Conservation (phyloP, 2,329 filamentous ascomycete species). For the Sarocladium kiliense region DNA sequence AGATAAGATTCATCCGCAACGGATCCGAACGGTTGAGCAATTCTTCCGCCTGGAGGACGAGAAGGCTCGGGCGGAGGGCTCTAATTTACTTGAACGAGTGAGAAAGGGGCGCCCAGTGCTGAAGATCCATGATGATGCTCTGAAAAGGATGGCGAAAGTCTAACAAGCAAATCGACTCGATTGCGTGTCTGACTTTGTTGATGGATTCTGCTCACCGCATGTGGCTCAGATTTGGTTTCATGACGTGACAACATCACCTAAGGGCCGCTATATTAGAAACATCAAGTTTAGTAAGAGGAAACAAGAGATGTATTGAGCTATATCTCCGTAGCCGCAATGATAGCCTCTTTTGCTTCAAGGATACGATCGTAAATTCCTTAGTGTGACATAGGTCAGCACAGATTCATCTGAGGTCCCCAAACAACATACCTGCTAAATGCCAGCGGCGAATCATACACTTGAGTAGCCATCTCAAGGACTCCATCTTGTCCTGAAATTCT, state of each 20-base stretch:
- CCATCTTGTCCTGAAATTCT: slow-evolving; percentile 4
- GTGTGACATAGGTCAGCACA: background rate
- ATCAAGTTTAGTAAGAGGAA: no score
- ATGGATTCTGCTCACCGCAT: no score
- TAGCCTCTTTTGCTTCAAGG: background rate
- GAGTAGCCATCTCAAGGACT: background rate
- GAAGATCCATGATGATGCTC: background rate
- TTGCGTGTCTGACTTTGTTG: background rate
- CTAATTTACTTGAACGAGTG: background rate
- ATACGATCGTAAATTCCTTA: background rate
- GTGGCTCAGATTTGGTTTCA: no score
- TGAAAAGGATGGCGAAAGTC: background rate
- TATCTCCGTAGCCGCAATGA: background rate
- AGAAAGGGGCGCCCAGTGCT: background rate
- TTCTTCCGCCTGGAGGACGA: slow-evolving; percentile 39
- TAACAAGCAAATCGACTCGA: no score
- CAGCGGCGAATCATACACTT: slow-evolving; percentile 12
- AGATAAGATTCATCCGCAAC: slow-evolving; percentile 44
- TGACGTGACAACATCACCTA: no score
- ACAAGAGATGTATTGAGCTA: no score
- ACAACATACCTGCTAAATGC: slow-evolving; percentile 1
- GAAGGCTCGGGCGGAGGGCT: slow-evolving; percentile 13
- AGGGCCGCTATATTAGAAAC: no score
- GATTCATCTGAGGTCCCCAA: background rate
- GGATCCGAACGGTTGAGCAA: slow-evolving; percentile 43